These are phyloP conservation scores for Friedmanniomyces endolithicus DNA, from an alignment of 495 filamentous ascomycete genomes.

Conservation along the genomic window DNA sequence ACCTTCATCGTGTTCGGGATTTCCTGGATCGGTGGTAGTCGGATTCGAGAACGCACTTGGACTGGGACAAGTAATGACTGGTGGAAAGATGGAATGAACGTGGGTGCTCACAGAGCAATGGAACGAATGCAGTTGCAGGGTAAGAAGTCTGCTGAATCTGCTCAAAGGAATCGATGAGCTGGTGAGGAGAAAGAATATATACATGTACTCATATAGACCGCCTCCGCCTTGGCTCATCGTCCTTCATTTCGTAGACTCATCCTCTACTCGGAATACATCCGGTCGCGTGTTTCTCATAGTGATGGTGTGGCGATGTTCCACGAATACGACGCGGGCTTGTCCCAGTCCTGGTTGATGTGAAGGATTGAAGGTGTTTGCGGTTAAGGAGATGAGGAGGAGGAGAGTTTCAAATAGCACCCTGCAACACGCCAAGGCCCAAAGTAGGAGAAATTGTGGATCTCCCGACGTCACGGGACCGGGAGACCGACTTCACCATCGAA, in stretches of 20 bases:
- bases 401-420: background rate
- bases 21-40: background rate
- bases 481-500: no score
- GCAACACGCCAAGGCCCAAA: background rate
- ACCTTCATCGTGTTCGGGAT: slow-evolving; percentile 2
- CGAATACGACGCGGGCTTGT: background rate
- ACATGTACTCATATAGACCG: background rate
- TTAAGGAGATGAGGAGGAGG: background rate
- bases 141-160: background rate
- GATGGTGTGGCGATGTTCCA: background rate
- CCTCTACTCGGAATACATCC: background rate
- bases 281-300: background rate
- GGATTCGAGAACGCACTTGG: background rate
- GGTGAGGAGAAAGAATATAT: background rate
- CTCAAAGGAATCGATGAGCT: background rate
- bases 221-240: background rate
- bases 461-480: background rate
- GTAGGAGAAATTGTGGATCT: no score
- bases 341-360: background rate
- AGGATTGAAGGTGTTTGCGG: background rate
- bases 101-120: slow-evolving; percentile 5
- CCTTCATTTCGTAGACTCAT: background rate
- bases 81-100: background rate
- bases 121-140: background rate
- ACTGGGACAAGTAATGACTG: background rate